A percentile compares a stretch with the other conserved stretches of the same genome.
Conservation (phyloP, 1,139 yeast species). For the Hyphopichia wangnamkhiaoensis region DNA sequence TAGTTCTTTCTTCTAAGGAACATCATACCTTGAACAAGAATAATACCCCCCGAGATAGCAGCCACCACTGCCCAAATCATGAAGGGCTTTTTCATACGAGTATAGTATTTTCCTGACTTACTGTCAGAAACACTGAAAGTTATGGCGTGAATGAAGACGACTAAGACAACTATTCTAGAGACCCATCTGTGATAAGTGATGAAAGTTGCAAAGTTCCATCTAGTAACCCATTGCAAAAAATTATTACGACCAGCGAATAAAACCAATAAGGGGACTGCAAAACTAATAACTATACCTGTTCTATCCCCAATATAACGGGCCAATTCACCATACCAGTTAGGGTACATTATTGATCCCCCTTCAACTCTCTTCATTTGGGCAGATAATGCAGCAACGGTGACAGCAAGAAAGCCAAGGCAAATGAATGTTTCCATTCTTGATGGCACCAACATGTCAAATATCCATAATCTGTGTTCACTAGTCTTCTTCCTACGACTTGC, state of each 20-base stretch:
- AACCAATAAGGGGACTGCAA: conserved; percentile 25
- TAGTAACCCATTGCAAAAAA: conserved; percentile 32
- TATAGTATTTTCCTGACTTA: conserved; percentile 15
- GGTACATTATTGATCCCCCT: conserved; percentile 17
- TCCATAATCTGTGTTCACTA: conserved; percentile 17
- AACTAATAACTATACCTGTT: conserved; percentile 28
- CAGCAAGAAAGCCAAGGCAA: conserved; percentile 43
- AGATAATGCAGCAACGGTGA: conserved; percentile 26
- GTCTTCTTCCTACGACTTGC: conserved; percentile 23
- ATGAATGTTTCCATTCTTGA: conserved; percentile 56
- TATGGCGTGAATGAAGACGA: conserved; percentile 26
- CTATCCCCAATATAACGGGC: conserved; percentile 27
- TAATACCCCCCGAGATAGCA: conserved; percentile 32
- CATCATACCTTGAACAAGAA: conserved; percentile 36
- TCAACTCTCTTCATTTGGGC: conserved; percentile 10
- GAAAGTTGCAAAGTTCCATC: conserved; percentile 32
- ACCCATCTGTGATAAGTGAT: conserved; percentile 34
- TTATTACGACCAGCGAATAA: conserved; percentile 36
- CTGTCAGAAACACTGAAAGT: conserved; percentile 19
- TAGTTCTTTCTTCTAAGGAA: conserved; percentile 39
- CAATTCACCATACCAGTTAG: conserved; percentile 13
- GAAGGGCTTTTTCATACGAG: conserved; percentile 31
- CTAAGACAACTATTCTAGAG: conserved; percentile 22
- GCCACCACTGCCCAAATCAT: conserved; percentile 52
- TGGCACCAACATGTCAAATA: conserved; percentile 43